phyloP scores from a whole-genome alignment of 1,284 basidiomycete species.

The Blastosporella zonata region DNA sequence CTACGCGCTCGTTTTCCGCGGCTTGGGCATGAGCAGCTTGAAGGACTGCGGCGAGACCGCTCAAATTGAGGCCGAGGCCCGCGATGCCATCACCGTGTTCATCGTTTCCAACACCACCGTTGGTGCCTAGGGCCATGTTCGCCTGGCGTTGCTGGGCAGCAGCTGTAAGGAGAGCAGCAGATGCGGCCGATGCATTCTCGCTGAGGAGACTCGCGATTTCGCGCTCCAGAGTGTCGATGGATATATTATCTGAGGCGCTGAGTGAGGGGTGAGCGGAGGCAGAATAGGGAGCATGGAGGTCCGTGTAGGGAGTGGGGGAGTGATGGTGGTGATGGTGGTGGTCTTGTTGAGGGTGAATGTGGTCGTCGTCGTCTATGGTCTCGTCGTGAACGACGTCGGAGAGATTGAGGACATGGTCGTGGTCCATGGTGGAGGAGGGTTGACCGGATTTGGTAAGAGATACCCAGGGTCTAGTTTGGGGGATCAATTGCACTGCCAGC shows the following conservation, averaged over 20 bases:
- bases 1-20: constrained; percentile 43
- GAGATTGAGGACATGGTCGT: constrained; percentile 61
- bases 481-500: not conserved
- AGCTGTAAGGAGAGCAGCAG: constrained; percentile 55
- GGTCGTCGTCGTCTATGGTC: constrained; percentile 47
- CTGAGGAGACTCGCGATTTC: constrained; percentile 69
- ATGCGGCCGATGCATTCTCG: constrained; percentile 64
- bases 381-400: constrained; percentile 80
- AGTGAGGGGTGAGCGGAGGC: constrained; percentile 29
- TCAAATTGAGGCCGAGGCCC: constrained; percentile 48
- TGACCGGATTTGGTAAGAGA: constrained; percentile 18
- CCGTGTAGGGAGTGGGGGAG: constrained; percentile 33
- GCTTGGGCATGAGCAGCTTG: constrained; percentile 70
- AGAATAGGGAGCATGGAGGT: constrained; percentile 32
- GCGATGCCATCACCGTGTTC: constrained; percentile 27
- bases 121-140: constrained; percentile 33
- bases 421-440: constrained; percentile 43
- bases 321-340: constrained; percentile 28
- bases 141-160: constrained; percentile 61
- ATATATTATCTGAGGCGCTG: constrained; percentile 41
- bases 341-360: constrained; percentile 25
- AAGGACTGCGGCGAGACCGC: constrained; percentile 66
- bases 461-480: constrained; percentile 14
- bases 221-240: constrained; percentile 71
- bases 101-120: constrained; percentile 24